phyloP scores from a whole-genome alignment of 164 flowering plant species.

The Kingdonia uniflora region DNA sequence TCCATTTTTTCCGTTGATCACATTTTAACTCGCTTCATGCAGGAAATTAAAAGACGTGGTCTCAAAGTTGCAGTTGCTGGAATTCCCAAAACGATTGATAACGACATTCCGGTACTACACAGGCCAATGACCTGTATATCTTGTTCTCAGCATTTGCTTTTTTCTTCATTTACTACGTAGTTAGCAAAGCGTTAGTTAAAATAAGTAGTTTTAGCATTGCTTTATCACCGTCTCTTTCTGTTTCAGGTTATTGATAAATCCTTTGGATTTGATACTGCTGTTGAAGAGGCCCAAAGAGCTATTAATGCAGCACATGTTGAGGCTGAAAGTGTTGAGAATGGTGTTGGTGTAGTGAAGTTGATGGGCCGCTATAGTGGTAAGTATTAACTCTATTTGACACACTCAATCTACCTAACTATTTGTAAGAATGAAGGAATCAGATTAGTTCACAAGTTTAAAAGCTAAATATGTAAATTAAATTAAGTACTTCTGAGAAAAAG shows the following conservation, averaged over 20 bases:
- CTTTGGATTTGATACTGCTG: slow-evolving; percentile 93
- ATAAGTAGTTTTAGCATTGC: too few species aligned
- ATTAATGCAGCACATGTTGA: slow-evolving; percentile 97
- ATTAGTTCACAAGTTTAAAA: too few species aligned
- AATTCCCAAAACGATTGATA: slow-evolving; percentile 93
- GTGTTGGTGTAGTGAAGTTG: slow-evolving; percentile 76
- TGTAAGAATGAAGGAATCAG: too few species aligned
- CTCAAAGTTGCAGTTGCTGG: slow-evolving; percentile 86
- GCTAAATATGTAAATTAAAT: too few species aligned
- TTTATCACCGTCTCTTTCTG: not conserved
- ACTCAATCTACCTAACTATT: too few species aligned
- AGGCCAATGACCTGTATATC: slow-evolving; percentile 1
- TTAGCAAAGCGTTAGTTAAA: too few species aligned
- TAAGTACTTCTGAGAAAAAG: too few species aligned
- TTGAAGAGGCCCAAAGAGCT: slow-evolving; percentile 97
- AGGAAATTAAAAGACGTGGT: slow-evolving; percentile 87
- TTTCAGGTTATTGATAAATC: slow-evolving; percentile 84
- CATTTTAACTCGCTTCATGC: slow-evolving; percentile 10
- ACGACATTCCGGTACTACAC: slow-evolving; percentile 77
- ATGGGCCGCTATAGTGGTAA: slow-evolving; percentile 90
- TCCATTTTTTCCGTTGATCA: too few species aligned
- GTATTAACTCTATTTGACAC: slow-evolving; percentile 4
- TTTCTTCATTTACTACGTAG: too few species aligned
- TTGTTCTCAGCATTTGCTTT: too few species aligned
- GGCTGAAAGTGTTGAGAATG: slow-evolving; percentile 71